Evolutionary conservation across 208 protist species (phyloP).

Genomic region (Acanthamoeba castellanii): DNA sequence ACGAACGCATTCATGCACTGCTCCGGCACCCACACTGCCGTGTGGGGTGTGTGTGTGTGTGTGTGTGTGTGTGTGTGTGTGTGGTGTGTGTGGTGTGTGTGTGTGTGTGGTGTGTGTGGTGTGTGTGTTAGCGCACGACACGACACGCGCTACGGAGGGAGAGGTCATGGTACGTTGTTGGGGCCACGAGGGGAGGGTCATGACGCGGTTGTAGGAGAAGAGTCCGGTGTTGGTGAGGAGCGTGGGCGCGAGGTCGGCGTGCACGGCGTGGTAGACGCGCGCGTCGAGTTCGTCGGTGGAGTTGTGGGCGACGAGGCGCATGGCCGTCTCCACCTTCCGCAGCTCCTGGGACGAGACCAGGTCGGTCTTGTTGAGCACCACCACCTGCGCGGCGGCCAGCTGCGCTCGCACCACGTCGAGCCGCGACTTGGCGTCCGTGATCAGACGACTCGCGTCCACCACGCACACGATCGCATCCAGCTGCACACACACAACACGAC

Average conservation of each 20-base stretch:
- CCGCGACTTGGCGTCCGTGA: slow-evolving; percentile 30
- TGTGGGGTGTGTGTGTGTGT: not conserved
- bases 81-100: not conserved
- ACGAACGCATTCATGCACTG: not conserved
- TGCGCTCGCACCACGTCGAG: slow-evolving; percentile 8
- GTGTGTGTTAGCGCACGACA: too few relatives aligned
- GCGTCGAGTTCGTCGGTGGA: slow-evolving; percentile 22
- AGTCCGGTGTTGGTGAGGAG: slow-evolving; percentile 40
- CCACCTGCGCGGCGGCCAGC: slow-evolving; percentile 47
- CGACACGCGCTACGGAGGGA: not conserved
- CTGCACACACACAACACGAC: not conserved
- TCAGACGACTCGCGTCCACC: slow-evolving; percentile 27
- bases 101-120: too few relatives aligned
- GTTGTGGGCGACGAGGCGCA: slow-evolving; percentile 57
- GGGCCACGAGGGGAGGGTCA: slow-evolving; percentile 29
- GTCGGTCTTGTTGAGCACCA: slow-evolving; percentile 68
- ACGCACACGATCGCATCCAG: slow-evolving; percentile 38
- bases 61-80: too few relatives aligned
- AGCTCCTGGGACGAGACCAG: not conserved
- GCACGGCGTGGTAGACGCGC: slow-evolving; percentile 28
- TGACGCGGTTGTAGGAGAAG: slow-evolving; percentile 1
- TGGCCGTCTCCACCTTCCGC: slow-evolving; percentile 54
- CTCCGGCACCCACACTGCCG: not conserved
- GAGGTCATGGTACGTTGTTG: not conserved
- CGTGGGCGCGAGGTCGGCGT: slow-evolving; percentile 34